phyloP scores from a whole-genome alignment of 208 protist species.

The Wallacemonas sp. region DNA sequence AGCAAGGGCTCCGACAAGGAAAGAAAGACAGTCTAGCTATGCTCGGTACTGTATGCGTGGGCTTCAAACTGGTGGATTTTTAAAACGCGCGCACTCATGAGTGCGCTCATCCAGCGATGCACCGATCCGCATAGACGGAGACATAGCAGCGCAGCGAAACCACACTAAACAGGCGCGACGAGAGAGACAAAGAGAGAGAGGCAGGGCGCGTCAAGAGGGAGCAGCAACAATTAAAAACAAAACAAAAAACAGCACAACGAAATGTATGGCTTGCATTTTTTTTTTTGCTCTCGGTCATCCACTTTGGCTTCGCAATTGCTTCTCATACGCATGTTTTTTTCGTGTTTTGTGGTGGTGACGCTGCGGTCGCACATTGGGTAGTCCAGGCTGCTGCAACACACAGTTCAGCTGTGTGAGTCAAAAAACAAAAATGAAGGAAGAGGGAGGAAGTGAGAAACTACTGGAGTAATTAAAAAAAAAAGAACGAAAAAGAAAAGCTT shows the following conservation, averaged over 20 bases:
- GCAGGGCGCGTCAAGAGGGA: too few relatives aligned
- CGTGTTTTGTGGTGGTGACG: not conserved
- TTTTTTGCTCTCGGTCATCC: too few relatives aligned
- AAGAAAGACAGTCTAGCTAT: not conserved
- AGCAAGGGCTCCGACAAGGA: not conserved
- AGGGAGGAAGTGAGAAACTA: slow-evolving; percentile 4
- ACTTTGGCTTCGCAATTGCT: not conserved
- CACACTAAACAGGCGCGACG: not conserved
- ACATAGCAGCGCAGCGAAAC: not conserved
- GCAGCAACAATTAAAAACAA: too few relatives aligned
- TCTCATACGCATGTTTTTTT: not conserved
- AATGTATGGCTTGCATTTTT: too few relatives aligned
- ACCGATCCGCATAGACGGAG: slow-evolving; percentile 16
- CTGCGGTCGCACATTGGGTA: slow-evolving; percentile 15
- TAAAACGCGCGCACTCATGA: not conserved
- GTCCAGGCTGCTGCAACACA: not conserved
- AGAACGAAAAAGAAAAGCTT: not conserved
- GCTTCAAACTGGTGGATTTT: slow-evolving; percentile 3
- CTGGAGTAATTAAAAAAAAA: not conserved
- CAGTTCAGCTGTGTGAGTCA: not conserved
- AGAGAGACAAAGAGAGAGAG: not conserved
- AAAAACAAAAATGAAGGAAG: slow-evolving; percentile 17
- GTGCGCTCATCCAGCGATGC: not conserved
- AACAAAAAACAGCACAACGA: not conserved
- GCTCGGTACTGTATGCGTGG: slow-evolving; percentile 14